Percentiles rank a stretch among this genome's conserved stretches.
Conservation (phyloP, 768 basidiomycete genomes). For the Hericium rajendrae region DNA sequence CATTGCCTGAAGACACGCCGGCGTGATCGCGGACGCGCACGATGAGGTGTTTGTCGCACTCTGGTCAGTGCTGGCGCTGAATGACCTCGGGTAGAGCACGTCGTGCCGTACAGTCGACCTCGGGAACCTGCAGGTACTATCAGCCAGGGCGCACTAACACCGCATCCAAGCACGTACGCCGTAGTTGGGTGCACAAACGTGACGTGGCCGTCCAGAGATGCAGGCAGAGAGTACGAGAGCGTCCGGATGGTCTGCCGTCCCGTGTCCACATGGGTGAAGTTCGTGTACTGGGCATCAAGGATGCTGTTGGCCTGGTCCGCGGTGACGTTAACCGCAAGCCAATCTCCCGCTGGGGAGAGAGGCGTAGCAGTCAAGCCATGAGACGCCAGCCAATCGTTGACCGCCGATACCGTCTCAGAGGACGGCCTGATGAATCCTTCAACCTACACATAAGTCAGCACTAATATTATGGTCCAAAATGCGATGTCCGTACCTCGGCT, state of each 20-base stretch:
- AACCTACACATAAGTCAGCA: neutral
- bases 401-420: neutral
- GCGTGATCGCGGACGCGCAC: conserved; percentile 14
- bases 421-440: neutral
- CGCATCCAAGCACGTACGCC: neutral
- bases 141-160: neutral
- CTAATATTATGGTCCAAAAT: neutral
- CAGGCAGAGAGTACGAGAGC: conserved; percentile 2
- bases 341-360: conserved; percentile 10
- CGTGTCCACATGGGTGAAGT: neutral
- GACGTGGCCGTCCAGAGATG: conserved; percentile 4
- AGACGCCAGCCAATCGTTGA: conserved; percentile 4
- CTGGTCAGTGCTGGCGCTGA: neutral
- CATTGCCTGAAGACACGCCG: conserved; percentile 23
- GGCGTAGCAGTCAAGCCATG: conserved; percentile 8
- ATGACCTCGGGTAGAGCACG: neutral
- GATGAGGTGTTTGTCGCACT: neutral
- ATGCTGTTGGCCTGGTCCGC: neutral
- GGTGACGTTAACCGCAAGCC: neutral
- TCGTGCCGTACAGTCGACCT: neutral
- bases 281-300: neutral
- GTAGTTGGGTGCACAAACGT: conserved; percentile 14
- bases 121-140: neutral
- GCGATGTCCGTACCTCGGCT: neutral
- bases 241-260: conserved; percentile 7